Conservation (phyloP, 2,329 filamentous ascomycete species). For the Cryphonectria parasitica region DNA sequence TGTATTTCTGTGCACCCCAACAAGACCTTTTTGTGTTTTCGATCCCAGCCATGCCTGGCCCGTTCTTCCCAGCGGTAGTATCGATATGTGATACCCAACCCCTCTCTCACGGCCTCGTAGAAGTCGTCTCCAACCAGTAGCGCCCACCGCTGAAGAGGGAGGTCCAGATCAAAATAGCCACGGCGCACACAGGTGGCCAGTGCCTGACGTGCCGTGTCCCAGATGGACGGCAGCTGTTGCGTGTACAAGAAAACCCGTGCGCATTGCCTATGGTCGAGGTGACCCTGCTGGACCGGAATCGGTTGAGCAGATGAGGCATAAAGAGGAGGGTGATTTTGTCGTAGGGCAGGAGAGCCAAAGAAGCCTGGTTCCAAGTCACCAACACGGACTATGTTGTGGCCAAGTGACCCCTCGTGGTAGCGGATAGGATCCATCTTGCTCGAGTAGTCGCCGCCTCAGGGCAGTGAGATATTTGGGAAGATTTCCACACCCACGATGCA, state of each 20-base stretch:
- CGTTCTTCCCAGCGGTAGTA: background rate
- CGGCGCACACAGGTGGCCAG: background rate
- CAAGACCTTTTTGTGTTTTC: background rate
- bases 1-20: background rate
- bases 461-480: background rate
- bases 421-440: background rate
- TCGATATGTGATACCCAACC: slow-evolving; percentile 65
- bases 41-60: background rate
- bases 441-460: background rate
- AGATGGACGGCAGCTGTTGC: background rate
- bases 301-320: background rate
- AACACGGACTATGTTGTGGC: background rate
- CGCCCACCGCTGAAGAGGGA: background rate
- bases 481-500: background rate
- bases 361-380: background rate
- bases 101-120: slow-evolving; percentile 73
- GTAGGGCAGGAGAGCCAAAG: background rate
- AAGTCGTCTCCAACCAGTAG: slow-evolving; percentile 79
- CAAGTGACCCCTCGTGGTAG: background rate
- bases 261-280: background rate
- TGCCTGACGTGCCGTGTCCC: background rate
- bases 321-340: background rate
- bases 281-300: background rate
- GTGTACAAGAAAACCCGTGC: background rate
- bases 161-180: background rate